A percentile compares a stretch with the other conserved stretches of the same genome.
Conservation (phyloP, 257 asterid genomes). For the Solanum sparsipilum region DNA sequence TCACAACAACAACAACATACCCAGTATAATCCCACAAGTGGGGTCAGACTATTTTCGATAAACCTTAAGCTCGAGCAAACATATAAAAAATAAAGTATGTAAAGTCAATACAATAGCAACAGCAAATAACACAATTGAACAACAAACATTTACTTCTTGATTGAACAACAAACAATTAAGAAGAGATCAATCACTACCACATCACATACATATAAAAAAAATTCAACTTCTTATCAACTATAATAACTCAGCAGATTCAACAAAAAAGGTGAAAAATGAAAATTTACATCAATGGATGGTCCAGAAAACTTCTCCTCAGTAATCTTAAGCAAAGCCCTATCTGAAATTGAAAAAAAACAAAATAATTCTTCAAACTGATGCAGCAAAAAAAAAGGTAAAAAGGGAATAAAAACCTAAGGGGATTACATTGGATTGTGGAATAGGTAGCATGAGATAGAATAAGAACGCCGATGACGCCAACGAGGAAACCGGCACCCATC, state of each 20-base stretch:
- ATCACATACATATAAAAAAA: background rate
- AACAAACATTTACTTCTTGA: background rate
- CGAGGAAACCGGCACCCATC: slow-evolving; percentile 65
- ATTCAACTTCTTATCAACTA: background rate
- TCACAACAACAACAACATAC: background rate
- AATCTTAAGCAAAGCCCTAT: slow-evolving; percentile 81
- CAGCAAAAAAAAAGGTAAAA: background rate
- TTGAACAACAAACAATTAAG: background rate
- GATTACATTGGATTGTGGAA: slow-evolving; percentile 81
- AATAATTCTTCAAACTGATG: background rate
- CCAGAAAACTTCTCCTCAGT: slow-evolving; percentile 83
- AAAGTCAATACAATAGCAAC: background rate
- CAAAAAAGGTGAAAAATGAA: background rate
- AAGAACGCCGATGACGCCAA: slow-evolving; percentile 70
- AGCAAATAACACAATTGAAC: background rate
- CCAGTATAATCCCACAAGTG: background rate
- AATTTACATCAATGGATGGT: slow-evolving; percentile 61
- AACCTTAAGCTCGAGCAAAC: background rate
- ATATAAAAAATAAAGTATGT: background rate
- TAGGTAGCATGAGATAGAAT: slow-evolving; percentile 61
- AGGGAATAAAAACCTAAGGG: background rate
- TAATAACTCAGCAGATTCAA: background rate
- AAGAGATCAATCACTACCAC: background rate
- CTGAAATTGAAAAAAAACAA: slow-evolving; percentile 33
- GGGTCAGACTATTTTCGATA: background rate